Evolutionary conservation across 176 grass and related monocot species (phyloP), one percentile per base, ranked within the genome.

Genomic region (Cenchrus purpureus): DNA sequence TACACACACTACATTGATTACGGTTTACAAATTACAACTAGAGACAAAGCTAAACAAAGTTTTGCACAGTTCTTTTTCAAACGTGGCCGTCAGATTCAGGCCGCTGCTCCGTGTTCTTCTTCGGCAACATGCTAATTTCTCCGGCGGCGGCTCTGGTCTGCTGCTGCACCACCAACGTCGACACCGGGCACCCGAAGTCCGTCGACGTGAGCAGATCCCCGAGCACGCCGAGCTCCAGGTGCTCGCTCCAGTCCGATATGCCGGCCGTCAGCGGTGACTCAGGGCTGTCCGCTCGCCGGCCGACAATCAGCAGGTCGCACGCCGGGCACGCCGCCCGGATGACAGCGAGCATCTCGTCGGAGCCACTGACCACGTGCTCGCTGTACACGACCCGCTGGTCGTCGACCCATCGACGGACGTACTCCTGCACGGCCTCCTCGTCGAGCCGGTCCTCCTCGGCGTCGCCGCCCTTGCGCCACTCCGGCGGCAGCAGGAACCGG

Each of bases 221-320:
- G 0, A 98, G 85, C 19, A 92, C 78, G 16, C 97, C 93, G 46
- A 98, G 87, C 89, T 98, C 97, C 16, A 94, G 84, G 81, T 93
- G 86, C 86, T 96, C 93, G 44, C 91, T 98, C 93, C 97, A 94
- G 16, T 89, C 83, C 19, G 93, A 98, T 80, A 98, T 79, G n/a
- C 89, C 91, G 6, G 67, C 87, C 52, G 87, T 95, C 9, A 95
- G 63, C 22, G 91, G 79, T 0, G 93, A 86, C 88, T 91, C 66
- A 8, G 6, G 25, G 73, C 85, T 85, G 1, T 87, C 63, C 17
- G 87, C 84, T 74, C 93, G 77, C 77, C 97, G 77, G 19, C 91
- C 97, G 28, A 99, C 97, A 13, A 96, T 76, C 7, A 96, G 65
- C 88, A 94, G 74, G 75, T 87, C 90, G 61, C 91, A 89, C 17